Evolutionary conservation across 129 eudicot genomes (phyloP).

Genomic region (Cynara cardunculus): DNA sequence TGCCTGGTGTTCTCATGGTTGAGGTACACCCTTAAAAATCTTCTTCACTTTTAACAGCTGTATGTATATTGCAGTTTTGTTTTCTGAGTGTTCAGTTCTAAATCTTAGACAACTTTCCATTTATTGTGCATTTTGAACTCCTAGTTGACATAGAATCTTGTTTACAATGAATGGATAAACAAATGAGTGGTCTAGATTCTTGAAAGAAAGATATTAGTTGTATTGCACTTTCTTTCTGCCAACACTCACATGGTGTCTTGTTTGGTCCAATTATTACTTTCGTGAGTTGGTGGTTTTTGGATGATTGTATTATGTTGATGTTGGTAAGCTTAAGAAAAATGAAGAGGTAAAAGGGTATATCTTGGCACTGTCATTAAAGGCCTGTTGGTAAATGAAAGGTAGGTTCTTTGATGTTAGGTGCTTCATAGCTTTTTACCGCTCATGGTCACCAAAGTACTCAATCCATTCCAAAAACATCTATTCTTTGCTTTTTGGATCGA

Average conservation of each 20-base stretch:
- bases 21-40: constrained; percentile 49
- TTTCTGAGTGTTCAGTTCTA: neutral
- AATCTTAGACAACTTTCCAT: neutral
- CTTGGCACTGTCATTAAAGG: neutral
- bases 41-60: neutral
- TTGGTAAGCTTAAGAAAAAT: neutral
- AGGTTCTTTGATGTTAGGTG: neutral
- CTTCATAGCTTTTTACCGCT: neutral
- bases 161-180: neutral
- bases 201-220: neutral
- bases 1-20: constrained; percentile 99
- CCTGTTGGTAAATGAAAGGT: neutral
- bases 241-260: neutral
- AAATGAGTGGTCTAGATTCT: neutral
- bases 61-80: neutral
- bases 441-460: neutral
- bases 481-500: neutral
- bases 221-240: neutral
- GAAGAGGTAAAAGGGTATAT: neutral
- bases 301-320: neutral
- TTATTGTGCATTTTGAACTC: neutral
- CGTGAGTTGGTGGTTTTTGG: neutral
- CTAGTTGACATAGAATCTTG: neutral
- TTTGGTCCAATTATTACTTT: neutral
- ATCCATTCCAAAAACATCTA: neutral